Conservation (phyloP, 495 filamentous ascomycete genomes). For the Thozetella sp. region DNA sequence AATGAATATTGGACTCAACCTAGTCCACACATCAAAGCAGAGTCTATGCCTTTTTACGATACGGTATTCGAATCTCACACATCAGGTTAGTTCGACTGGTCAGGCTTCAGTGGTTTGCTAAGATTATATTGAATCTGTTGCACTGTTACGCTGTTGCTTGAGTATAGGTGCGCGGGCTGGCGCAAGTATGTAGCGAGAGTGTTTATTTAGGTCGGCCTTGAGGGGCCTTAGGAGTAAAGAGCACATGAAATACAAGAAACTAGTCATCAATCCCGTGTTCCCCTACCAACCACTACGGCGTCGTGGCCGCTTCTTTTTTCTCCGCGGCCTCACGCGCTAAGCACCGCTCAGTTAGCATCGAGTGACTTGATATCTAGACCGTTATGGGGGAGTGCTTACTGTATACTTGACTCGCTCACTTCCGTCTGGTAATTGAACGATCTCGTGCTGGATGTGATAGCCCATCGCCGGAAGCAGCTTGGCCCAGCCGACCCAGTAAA, state of each 20-base stretch:
- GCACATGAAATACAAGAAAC: neutral
- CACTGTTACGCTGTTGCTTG: no score
- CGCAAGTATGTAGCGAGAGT: no score
- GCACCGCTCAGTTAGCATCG: neutral
- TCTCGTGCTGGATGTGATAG: slow-evolving; percentile 37
- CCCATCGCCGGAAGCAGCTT: slow-evolving; percentile 41
- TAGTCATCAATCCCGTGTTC: no score
- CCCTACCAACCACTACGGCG: neutral
- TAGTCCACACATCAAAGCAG: no score
- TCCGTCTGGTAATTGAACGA: slow-evolving; percentile 37
- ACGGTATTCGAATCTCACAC: no score
- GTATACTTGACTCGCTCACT: slow-evolving; percentile 39
- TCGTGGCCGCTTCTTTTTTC: neutral
- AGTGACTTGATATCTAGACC: neutral
- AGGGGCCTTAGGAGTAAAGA: neutral
- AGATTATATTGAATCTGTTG: no score
- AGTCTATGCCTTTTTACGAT: no score
- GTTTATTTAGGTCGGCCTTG: no score
- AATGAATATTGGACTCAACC: no score
- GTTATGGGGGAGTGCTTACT: slow-evolving; percentile 11
- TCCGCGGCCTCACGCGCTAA: neutral
- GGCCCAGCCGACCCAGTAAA: slow-evolving; percentile 49
- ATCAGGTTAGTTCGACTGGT: no score
- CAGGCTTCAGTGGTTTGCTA: no score
- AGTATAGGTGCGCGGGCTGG: no score